Conservation (phyloP, 352 stramenopile species). For the Peronospora belbahrii region DNA sequence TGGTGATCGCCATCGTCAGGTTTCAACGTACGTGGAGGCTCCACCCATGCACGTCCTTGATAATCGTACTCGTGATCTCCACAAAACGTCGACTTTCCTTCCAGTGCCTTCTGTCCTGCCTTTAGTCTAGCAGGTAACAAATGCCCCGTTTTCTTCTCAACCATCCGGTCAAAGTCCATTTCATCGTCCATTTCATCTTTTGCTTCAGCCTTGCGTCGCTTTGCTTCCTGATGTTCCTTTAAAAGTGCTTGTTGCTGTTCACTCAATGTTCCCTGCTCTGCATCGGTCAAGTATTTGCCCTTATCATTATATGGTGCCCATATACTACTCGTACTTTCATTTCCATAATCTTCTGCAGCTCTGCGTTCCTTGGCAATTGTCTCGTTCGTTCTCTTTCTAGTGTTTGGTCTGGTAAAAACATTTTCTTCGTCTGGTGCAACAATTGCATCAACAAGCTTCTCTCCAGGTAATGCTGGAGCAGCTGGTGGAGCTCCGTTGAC, state of each 20-base stretch:
- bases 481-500: conserved; percentile 21
- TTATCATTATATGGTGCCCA: conserved; percentile 64
- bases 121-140: conserved; percentile 63
- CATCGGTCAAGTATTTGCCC: conserved; percentile 32
- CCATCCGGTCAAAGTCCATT: conserved; percentile 82
- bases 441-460: conserved; percentile 19
- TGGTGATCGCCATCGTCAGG: conserved; percentile 79
- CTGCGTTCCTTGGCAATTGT: conserved; percentile 27
- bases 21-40: conserved; percentile 77
- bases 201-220: conserved; percentile 47
- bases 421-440: conserved; percentile 17
- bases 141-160: conserved; percentile 80
- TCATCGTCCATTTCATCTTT: conserved; percentile 64
- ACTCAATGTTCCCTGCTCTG: conserved; percentile 39
- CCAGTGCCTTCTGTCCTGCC: conserved; percentile 52
- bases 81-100: conserved; percentile 82
- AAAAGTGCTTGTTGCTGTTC: conserved; percentile 45
- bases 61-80: conserved; percentile 91
- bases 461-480: conserved; percentile 18
- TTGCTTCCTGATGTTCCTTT: conserved; percentile 47
- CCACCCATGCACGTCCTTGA: conserved; percentile 93
- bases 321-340: conserved; percentile 36
- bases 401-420: conserved; percentile 34
- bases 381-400: conserved; percentile 38
- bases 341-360: conserved; percentile 36